Evolutionary conservation across 2,329 filamentous ascomycete species (phyloP).

Genomic region (Fonsecaea pugnacius): DNA sequence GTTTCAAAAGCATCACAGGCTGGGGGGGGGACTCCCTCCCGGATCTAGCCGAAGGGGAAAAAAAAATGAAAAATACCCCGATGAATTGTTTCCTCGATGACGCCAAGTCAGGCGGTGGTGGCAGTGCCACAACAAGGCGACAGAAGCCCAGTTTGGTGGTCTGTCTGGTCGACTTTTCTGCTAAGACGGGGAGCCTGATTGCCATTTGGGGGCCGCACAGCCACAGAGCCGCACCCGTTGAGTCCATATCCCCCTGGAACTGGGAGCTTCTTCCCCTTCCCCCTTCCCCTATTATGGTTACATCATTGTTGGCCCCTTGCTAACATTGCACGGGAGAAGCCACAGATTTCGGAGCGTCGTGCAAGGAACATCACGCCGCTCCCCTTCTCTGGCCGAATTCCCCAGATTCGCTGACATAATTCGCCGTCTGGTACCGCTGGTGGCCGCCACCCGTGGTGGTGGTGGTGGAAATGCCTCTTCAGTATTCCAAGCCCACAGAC

Average conservation of each 20-base stretch:
- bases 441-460: background rate
- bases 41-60: background rate
- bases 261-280: slow-evolving; percentile 13
- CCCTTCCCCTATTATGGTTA: background rate
- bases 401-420: slow-evolving; percentile 28
- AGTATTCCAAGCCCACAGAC: slow-evolving; percentile 13
- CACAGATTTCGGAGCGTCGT: background rate
- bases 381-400: slow-evolving; percentile 11
- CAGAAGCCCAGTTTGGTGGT: background rate
- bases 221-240: slow-evolving; percentile 6
- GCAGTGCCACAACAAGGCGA: background rate
- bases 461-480: slow-evolving; percentile 10
- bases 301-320: slow-evolving; percentile 2
- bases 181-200: background rate
- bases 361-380: background rate
- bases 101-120: slow-evolving; percentile 6
- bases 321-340: background rate
- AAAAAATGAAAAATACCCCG: background rate
- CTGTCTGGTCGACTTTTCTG: background rate
- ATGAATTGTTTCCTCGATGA: background rate
- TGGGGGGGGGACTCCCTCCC: background rate
- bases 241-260: background rate
- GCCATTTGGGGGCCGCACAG: slow-evolving; percentile 18
- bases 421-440: slow-evolving; percentile 13
- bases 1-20: background rate